These are phyloP conservation scores for Mycena olivaceomarginata DNA, from an alignment of 768 basidiomycete genomes.

Conservation along the genomic window DNA sequence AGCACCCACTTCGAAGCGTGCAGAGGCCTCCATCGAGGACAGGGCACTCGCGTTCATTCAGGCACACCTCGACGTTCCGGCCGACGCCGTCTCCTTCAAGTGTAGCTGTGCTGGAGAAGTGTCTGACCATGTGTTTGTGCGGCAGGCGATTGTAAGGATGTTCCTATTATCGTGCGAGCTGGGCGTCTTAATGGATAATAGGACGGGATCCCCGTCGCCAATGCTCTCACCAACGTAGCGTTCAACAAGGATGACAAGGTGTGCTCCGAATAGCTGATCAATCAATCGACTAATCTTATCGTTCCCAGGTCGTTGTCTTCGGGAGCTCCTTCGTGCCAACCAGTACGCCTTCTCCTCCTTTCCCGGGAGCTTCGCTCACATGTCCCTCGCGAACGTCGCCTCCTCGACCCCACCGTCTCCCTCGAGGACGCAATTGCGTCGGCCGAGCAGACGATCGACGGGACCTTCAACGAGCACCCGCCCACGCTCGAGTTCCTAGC, in stretches of 20 bases:
- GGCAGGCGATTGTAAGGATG: constrained; percentile 18
- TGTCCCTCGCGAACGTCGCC: constrained; percentile 24
- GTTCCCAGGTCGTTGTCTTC: constrained; percentile 58
- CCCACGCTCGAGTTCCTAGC: constrained; percentile 57
- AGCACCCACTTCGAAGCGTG: constrained; percentile 41
- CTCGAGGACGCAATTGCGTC: constrained; percentile 52
- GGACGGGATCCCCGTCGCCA: constrained; percentile 57
- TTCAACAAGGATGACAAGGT: constrained; percentile 64
- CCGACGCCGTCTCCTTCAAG: constrained; percentile 20
- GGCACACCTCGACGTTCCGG: constrained; percentile 5
- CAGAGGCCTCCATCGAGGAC: constrained; percentile 14
- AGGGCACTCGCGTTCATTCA: constrained; percentile 30
- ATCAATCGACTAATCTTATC: not conserved
- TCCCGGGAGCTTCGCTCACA: not conserved
- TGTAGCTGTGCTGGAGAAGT: constrained; percentile 31
- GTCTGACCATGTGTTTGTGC: constrained; percentile 19
- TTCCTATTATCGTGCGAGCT: not conserved
- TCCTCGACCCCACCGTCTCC: constrained; percentile 51
- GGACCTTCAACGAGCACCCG: constrained; percentile 54
- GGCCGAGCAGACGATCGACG: constrained; percentile 53
- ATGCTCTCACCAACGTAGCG: constrained; percentile 66
- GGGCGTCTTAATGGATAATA: constrained; percentile 16
- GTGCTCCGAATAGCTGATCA: not conserved
- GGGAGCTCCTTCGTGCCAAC: constrained; percentile 68
- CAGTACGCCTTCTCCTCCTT: constrained; percentile 45